These are phyloP conservation scores for Debaryomyces hansenii DNA, from an alignment of 805 yeast species.

Conservation along the genomic window DNA sequence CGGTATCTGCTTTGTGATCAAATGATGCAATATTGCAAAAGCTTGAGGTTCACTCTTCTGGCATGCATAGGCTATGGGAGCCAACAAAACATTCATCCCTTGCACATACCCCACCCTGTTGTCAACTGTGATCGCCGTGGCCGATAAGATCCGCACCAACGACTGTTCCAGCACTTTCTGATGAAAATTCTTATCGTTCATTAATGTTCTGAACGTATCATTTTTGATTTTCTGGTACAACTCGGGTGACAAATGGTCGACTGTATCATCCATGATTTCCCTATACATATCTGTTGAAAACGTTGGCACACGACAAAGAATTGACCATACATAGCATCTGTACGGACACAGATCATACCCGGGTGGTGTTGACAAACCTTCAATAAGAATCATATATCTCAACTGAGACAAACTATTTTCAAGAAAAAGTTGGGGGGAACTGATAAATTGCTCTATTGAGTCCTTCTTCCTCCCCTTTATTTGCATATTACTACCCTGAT, in stretches of 20 bases:
- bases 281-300: slow-evolving; percentile 56
- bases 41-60: slow-evolving; percentile 82
- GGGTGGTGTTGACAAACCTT: slow-evolving; percentile 40
- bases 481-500: slow-evolving; percentile 3
- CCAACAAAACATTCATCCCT: slow-evolving; percentile 85
- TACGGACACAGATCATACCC: slow-evolving; percentile 62
- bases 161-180: slow-evolving; percentile 67
- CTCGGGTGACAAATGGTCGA: slow-evolving; percentile 42
- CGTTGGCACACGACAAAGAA: slow-evolving; percentile 64
- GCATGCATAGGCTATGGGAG: slow-evolving; percentile 76
- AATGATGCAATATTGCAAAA: slow-evolving; percentile 63
- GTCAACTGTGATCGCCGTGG: slow-evolving; percentile 56
- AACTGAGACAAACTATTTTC: slow-evolving; percentile 36
- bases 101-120: slow-evolving; percentile 66
- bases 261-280: slow-evolving; percentile 52
- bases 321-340: slow-evolving; percentile 78
- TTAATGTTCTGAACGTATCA: slow-evolving; percentile 83
- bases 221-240: slow-evolving; percentile 71
- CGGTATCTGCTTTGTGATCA: slow-evolving; percentile 68
- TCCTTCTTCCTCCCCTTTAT: slow-evolving; percentile 33
- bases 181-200: slow-evolving; percentile 68
- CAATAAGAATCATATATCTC: slow-evolving; percentile 39
- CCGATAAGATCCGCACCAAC: slow-evolving; percentile 66
- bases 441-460: slow-evolving; percentile 37
- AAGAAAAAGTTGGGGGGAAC: slow-evolving; percentile 33